These are phyloP conservation scores for Cotoneaster glaucophyllus DNA, from an alignment of 306 rosid species.

Conservation along the genomic window DNA sequence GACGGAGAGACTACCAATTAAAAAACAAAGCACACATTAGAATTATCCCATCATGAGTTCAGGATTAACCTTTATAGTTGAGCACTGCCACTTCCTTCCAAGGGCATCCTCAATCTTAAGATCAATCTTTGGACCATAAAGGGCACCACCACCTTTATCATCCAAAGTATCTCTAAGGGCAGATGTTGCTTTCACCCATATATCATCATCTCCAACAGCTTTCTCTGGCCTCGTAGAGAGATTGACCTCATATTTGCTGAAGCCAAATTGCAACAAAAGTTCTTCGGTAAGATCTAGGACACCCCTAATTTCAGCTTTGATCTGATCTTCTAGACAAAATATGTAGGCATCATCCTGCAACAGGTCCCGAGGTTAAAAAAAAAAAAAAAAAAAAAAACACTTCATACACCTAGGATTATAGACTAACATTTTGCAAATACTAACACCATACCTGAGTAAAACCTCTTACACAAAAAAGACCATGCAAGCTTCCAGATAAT, in stretches of 20 bases:
- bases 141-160: constrained; percentile 97
- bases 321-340: constrained; percentile 88
- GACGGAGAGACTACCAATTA: not conserved
- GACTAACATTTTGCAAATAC: too few relatives aligned
- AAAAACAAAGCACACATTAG: not conserved
- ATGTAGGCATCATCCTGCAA: constrained; percentile 95
- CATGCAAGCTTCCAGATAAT: too few relatives aligned
- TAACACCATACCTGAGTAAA: too few relatives aligned
- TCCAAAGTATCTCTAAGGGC: constrained; percentile 89
- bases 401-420: too few relatives aligned
- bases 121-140: constrained; percentile 97
- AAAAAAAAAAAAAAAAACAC: too few relatives aligned
- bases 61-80: constrained; percentile 82
- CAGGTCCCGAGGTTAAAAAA: constrained; percentile 23
- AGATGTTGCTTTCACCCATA: constrained; percentile 83
- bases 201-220: constrained; percentile 75
- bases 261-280: constrained; percentile 75
- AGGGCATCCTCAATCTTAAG: constrained; percentile 98
- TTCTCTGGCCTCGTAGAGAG: constrained; percentile 94
- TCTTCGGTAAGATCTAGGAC: constrained; percentile 91
- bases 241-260: constrained; percentile 83
- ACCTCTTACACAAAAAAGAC: too few relatives aligned
- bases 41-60: not conserved
- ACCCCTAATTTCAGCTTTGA: constrained; percentile 87
- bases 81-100: constrained; percentile 99